Conservation (phyloP, 768 basidiomycete genomes). For the Suillus hirtellus region DNA sequence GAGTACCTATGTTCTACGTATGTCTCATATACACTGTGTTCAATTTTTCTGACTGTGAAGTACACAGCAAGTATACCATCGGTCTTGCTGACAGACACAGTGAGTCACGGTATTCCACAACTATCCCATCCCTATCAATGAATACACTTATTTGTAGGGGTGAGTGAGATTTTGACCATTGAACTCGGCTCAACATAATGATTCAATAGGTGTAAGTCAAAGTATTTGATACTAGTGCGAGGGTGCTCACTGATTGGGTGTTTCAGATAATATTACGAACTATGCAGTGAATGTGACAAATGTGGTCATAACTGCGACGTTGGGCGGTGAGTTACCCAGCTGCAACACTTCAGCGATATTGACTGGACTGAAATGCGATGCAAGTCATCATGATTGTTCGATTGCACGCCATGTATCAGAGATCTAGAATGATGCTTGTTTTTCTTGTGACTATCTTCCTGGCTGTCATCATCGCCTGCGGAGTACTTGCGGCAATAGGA, state of each 20-base stretch:
- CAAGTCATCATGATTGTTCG: neutral
- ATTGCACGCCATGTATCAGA: neutral
- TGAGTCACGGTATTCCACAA: neutral
- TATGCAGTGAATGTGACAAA: neutral
- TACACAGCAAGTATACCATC: neutral
- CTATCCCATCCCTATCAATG: neutral
- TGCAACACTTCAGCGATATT: neutral
- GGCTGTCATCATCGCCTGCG: neutral
- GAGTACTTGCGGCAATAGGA: neutral
- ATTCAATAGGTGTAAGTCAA: neutral
- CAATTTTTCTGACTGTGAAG: neutral
- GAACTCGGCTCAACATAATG: neutral
- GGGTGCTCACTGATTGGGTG: neutral
- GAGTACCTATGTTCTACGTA: neutral
- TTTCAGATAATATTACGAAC: neutral
- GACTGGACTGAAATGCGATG: neutral
- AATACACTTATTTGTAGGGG: neutral
- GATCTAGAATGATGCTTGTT: no score
- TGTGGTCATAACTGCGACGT: neutral
- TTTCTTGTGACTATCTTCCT: neutral
- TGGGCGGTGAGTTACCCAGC: neutral
- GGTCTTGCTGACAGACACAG: neutral
- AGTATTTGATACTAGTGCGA: neutral
- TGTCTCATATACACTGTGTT: neutral
- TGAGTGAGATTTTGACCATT: neutral